phyloP scores from a whole-genome alignment of 257 asterid species.

The Lithospermum erythrorhizon region DNA sequence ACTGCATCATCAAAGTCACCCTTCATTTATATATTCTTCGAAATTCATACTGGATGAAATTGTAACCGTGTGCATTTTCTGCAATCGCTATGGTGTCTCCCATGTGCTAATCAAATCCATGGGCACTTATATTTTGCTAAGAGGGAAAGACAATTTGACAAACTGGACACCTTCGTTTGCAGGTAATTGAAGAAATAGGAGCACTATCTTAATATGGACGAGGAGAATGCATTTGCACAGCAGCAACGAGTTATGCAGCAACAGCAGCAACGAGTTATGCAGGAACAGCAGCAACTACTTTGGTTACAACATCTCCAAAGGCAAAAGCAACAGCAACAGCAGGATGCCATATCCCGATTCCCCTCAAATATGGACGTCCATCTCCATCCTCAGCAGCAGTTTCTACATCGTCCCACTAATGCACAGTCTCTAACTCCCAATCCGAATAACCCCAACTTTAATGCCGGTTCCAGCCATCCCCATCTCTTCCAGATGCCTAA shows the following conservation, averaged over 20 bases:
- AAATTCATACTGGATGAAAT: no score
- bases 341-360: slow-evolving; percentile 76
- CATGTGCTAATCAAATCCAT: neutral
- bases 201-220: slow-evolving; percentile 1
- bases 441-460: slow-evolving; percentile 22
- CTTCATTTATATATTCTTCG: neutral
- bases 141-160: neutral
- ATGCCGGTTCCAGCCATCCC: neutral
- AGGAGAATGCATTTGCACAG: slow-evolving; percentile 16
- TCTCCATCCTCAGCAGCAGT: slow-evolving; percentile 54
- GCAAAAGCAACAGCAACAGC: slow-evolving; percentile 48
- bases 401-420: slow-evolving; percentile 25
- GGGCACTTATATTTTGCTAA: neutral
- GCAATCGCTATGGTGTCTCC: no score
- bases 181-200: neutral
- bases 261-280: slow-evolving; percentile 10
- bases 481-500: neutral
- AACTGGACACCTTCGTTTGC: neutral
- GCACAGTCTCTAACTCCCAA: slow-evolving; percentile 16
- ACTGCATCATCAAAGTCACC: neutral
- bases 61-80: no score
- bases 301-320: slow-evolving; percentile 24
- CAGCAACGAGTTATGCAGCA: slow-evolving; percentile 10
- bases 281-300: slow-evolving; percentile 7
- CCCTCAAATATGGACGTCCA: slow-evolving; percentile 93